Percentiles rank a stretch among this genome's conserved stretches.
Conservation (phyloP, 495 filamentous ascomycete genomes). For the Bacidia gigantensis region DNA sequence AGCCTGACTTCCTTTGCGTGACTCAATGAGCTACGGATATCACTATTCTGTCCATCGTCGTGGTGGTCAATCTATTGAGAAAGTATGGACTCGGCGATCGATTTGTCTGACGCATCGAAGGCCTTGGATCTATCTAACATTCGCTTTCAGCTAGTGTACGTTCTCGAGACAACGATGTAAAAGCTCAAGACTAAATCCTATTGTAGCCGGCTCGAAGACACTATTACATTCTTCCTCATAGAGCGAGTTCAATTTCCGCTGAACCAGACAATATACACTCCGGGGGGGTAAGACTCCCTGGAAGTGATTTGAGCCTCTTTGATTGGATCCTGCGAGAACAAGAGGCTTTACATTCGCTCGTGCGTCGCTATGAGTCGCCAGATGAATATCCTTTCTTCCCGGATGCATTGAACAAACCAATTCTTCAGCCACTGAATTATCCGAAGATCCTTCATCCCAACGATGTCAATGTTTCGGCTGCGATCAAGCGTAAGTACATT, state of each 20-base stretch:
- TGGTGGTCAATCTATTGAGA: neutral
- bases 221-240: constrained; percentile 96
- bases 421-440: constrained; percentile 80
- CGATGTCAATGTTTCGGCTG: constrained; percentile 77
- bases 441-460: constrained; percentile 86
- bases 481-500: constrained; percentile 76
- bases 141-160: constrained; percentile 89
- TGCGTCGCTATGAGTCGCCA: constrained; percentile 88
- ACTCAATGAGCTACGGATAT: too few relatives aligned
- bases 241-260: constrained; percentile 95
- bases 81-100: constrained; percentile 79
- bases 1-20: too few relatives aligned
- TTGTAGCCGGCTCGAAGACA: constrained; percentile 83
- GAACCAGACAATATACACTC: constrained; percentile 73
- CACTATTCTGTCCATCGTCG: too few relatives aligned
- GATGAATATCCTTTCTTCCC: constrained; percentile 99
- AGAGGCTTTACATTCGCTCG: constrained; percentile 80
- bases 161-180: neutral
- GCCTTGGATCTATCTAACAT: constrained; percentile 86
- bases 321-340: constrained; percentile 88
- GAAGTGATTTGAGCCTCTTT: constrained; percentile 59
- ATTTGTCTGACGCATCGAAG: constrained; percentile 67
- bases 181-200: neutral
- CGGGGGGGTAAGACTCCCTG: constrained; percentile 75
- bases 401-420: constrained; percentile 59